Base-by-base conservation (phyloP, 1,284 basidiomycete genomes). In the Pseudozyma sp. region DNA sequence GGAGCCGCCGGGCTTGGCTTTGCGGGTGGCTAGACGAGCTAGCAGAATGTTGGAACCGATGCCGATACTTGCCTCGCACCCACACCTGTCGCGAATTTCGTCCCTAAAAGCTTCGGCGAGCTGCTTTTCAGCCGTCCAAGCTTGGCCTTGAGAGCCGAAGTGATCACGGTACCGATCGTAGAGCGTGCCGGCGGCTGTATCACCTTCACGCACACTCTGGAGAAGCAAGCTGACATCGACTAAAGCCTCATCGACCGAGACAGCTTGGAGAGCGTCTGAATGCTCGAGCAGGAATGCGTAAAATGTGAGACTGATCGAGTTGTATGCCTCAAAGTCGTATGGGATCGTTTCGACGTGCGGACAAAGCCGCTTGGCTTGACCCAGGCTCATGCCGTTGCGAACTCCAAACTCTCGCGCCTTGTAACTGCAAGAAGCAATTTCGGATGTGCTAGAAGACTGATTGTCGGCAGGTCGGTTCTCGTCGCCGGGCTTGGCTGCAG, bases 171-270 rank as follows among this genome's bases (percentile, higher is more conserved):
- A 68, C 14, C 68, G 60, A 13, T 59, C 47, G 49, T 56, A 59
- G 3, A 68, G 58, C 9, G 73, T 59, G 9, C 73, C 65, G 1
- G 55, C 18, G 5, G 50, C 25, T 1, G 54, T 36, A 18, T 62
- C 51, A 38, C 70, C 69, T 5, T 61, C 48, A 25, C 78, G 76
- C 76, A 82, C 78, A 14, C 45, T 59, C 34, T 73, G 68, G 19
- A 93, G 89, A 0, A 89, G 89, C 10, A 87, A 89, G 0, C 93
- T 92, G 5, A 95, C 93, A 62, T 98, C 95, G 66, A 98, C 90
- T 11, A 98, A 88, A 0, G 94, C 95, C 85, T 99, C 96, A 76
- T 99, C 96, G 1, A 99, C 92, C 7, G 94, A 96, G 1, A 97
- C 95, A 0, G 95, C 95, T 86, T 98, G 92, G 5, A 98, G 88